Conservation (phyloP, 2,329 filamentous ascomycete genomes). For the Xylariaceae sp. region DNA sequence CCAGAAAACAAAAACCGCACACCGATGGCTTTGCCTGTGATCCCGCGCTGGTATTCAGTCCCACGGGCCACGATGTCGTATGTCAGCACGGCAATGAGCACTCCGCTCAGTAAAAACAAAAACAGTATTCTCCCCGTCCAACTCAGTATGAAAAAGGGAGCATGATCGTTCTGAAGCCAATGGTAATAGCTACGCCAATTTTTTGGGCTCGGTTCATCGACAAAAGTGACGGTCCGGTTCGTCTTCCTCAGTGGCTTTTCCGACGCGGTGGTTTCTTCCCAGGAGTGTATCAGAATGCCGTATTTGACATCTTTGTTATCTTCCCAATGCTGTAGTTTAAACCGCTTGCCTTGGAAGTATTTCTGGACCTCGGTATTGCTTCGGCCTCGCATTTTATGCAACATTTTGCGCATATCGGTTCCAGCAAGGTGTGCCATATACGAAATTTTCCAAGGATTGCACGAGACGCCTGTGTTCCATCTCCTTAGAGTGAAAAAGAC, state of each 20-base stretch:
- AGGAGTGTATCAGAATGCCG: too few relatives aligned
- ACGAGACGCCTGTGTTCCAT: slow-evolving; percentile 38
- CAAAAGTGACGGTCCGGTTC: slow-evolving; percentile 15
- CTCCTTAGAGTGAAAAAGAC: slow-evolving; percentile 30
- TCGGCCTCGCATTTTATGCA: background rate
- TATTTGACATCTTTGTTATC: too few relatives aligned
- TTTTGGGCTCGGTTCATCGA: slow-evolving; percentile 25
- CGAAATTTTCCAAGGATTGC: slow-evolving; percentile 41
- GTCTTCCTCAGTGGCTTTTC: background rate
- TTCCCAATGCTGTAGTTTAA: too few relatives aligned
- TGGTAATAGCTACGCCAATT: slow-evolving; percentile 7
- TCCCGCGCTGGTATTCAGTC: slow-evolving; percentile 21
- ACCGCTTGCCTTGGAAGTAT: too few relatives aligned
- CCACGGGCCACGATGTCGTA: slow-evolving; percentile 30
- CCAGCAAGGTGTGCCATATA: slow-evolving; percentile 34
- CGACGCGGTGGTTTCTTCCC: too few relatives aligned
- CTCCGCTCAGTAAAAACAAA: slow-evolving; percentile 20
- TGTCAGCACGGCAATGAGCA: slow-evolving; percentile 24
- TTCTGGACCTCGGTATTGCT: too few relatives aligned
- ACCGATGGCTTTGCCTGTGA: slow-evolving; percentile 33
- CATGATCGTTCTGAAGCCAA: background rate
- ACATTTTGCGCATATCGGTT: slow-evolving; percentile 20
- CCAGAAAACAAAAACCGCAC: slow-evolving; percentile 37
- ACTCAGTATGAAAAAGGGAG: slow-evolving; percentile 31
- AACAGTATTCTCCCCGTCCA: slow-evolving; percentile 25